Percentiles rank a stretch among this genome's conserved stretches.
These are phyloP conservation scores for Candida nemodendra DNA, from an alignment of 805 yeast genomes.

Conservation along the genomic window DNA sequence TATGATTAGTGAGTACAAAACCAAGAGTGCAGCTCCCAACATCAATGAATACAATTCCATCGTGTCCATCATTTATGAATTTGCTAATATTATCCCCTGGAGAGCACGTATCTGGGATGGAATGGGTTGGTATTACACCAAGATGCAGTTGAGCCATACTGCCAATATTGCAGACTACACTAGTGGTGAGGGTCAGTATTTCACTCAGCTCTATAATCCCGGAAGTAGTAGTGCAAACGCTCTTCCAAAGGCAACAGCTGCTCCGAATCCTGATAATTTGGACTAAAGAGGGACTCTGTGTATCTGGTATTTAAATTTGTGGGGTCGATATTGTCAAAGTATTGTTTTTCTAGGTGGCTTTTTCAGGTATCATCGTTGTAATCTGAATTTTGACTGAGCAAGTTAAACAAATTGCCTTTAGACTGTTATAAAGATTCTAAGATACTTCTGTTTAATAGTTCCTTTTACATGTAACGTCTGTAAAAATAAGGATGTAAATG, in stretches of 20 bases:
- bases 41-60: conserved; percentile 7
- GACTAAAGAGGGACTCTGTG: no score
- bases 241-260: background rate
- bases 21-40: conserved; percentile 4
- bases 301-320: no score
- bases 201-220: conserved; percentile 16
- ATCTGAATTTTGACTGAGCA: no score
- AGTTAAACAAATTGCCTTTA: no score
- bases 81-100: conserved; percentile 16
- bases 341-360: no score
- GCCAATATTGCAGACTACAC: conserved; percentile 2
- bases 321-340: no score
- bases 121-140: conserved; percentile 18
- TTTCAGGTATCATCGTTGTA: no score
- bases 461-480: no score
- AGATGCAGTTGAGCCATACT: conserved; percentile 4
- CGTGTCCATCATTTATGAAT: conserved; percentile 8
- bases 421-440: no score
- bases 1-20: conserved; percentile 9
- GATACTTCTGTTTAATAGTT: no score
- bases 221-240: background rate
- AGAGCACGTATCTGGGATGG: conserved; percentile 15
- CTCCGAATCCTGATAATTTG: no score
- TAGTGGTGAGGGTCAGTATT: conserved; percentile 12
- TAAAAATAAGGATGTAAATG: no score